phyloP scores from a whole-genome alignment of 495 filamentous ascomycete species.

The Podospora conica region DNA sequence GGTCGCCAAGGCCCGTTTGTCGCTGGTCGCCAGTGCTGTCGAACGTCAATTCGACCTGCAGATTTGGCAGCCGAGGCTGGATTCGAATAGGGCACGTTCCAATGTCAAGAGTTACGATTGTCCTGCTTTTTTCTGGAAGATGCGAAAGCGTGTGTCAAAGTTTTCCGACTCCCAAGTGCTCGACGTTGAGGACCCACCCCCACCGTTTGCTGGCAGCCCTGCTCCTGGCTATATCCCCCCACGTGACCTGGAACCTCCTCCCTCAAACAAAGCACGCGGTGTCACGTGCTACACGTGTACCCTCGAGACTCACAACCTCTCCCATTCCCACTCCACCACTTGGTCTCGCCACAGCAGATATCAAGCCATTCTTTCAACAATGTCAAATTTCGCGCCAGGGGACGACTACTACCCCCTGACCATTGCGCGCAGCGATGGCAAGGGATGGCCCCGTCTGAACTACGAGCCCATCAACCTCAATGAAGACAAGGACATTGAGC shows the following conservation, averaged over 20 bases:
- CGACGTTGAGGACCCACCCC: no score
- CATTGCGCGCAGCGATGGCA: conserved; percentile 28
- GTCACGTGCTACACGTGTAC: background rate
- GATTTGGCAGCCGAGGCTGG: no score
- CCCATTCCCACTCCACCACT: background rate
- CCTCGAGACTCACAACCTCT: background rate
- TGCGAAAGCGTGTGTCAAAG: no score
- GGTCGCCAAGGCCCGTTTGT: background rate
- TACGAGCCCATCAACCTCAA: conserved; percentile 17
- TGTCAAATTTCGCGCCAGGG: background rate
- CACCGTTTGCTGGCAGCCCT: no score
- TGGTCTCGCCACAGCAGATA: background rate
- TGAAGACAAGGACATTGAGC: conserved; percentile 22
- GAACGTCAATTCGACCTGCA: no score
- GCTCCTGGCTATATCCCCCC: background rate
- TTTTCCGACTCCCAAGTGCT: no score
- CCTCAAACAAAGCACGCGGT: background rate
- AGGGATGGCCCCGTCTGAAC: no score
- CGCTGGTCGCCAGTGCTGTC: no score
- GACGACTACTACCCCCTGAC: conserved; percentile 23
- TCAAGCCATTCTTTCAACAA: background rate
- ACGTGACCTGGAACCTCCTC: no score
- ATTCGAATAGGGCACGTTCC: no score
- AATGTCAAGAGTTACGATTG: no score
- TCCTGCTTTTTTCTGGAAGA: no score